Conservation (phyloP, 2,329 filamentous ascomycete genomes). For the Tolypocladium amazonense region DNA sequence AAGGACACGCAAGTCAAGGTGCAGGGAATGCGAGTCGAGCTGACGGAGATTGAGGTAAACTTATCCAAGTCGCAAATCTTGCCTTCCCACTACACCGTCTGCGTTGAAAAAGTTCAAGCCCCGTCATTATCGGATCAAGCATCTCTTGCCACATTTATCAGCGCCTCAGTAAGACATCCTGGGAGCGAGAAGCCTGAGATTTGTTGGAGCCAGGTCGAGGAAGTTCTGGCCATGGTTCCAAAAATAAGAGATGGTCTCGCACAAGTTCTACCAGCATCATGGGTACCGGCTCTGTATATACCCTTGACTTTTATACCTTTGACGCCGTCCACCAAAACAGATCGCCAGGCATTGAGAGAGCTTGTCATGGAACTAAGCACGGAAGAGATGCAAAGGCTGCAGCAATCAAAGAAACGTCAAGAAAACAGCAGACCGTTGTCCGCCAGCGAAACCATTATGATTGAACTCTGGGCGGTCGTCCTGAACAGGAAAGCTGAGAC, state of each 20-base stretch:
- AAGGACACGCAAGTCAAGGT: not conserved
- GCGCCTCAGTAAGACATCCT: not conserved
- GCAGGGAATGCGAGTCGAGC: not conserved
- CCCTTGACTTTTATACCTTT: not conserved
- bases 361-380: not conserved
- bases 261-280: not conserved
- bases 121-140: not conserved
- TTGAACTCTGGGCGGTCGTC: not conserved
- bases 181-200: not conserved
- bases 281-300: not conserved
- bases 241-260: not conserved
- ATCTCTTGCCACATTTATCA: not conserved
- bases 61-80: not conserved
- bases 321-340: not conserved
- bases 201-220: not conserved
- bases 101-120: not conserved
- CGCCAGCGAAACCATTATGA: not conserved
- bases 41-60: not conserved
- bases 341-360: not conserved
- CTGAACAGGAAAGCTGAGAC: not conserved
- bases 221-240: not conserved
- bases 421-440: not conserved
- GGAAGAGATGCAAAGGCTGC: not conserved
- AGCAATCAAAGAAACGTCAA: not conserved
- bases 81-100: not conserved